Base-by-base conservation (phyloP, 805 yeast genomes). In the Clavispora vitiphila region DNA sequence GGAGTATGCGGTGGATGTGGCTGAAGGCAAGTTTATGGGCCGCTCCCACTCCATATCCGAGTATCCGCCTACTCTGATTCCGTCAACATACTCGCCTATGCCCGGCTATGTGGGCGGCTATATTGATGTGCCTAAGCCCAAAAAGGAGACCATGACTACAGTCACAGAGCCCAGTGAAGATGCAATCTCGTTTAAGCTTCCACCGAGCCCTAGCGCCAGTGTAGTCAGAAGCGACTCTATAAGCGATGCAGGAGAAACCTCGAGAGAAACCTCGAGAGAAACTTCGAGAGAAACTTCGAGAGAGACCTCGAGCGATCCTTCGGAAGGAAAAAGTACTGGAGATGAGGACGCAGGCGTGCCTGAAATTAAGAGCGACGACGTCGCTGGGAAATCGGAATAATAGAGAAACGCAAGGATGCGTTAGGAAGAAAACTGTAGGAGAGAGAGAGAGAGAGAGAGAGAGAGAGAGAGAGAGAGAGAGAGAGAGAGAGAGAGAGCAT, bases 1-100 rank as follows among this genome's bases (percentile, higher is more conserved):
- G 10, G 25, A 35, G 14, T 25, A 24, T 11, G 31, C 16, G 19
- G 15, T 35, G 6, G 31, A 25, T 12, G 22, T 15, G 8, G 19
- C 22, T 4, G 19, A 34, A 3, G 26, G 12, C 15, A 10, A 4
- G 18, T 15, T n/a, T 11, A 21, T 22, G 4, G 25, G 18, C 20
- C 48, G 78, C 48, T 65, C 72, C 22, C 61, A 61, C 43, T 74
- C 78, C 5, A 56, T 69, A 8, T 66, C 75, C 5, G 74, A 68
- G 40, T 64, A 67, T 39, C 78, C 79, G 7, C 77, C 77, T 36
- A 43, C 41, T 34, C 43, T 32, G 41, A 49, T 51, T 18, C 51
- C 55, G 8, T 43, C 50, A 12, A 41, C 46, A 8, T 49, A 49
- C 38, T 45, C 51, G n/a, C 54, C 54, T 5, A 47, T 49, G 53